Evolutionary conservation across 257 asterid species (phyloP).

Genomic region (Verbascum thapsus): DNA sequence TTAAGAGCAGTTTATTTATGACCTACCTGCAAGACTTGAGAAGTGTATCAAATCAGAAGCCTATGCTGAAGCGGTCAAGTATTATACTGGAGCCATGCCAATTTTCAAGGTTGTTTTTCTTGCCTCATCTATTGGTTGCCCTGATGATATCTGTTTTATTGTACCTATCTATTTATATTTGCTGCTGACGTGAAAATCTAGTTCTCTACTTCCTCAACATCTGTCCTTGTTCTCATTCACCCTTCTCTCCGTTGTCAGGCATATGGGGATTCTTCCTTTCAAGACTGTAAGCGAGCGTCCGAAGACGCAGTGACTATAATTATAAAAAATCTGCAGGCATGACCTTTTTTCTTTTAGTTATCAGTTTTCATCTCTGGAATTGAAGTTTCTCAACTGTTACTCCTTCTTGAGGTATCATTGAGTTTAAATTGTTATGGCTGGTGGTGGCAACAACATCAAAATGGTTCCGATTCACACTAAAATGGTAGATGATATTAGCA

Average conservation of each 20-base stretch:
- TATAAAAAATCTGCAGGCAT: slow-evolving; percentile 76
- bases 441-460: slow-evolving; percentile 1
- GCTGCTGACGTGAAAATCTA: slow-evolving; percentile 7
- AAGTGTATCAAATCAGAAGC: slow-evolving; percentile 94
- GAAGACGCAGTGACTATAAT: slow-evolving; percentile 76
- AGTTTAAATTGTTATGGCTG: slow-evolving; percentile 13
- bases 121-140: slow-evolving; percentile 6
- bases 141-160: slow-evolving; percentile 2
- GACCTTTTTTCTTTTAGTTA: slow-evolving; percentile 25
- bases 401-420: slow-evolving; percentile 20
- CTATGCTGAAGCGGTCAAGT: slow-evolving; percentile 95
- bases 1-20: slow-evolving; percentile 94
- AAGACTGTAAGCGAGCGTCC: slow-evolving; percentile 90
- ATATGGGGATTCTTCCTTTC: slow-evolving; percentile 94
- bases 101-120: slow-evolving; percentile 75
- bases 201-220: slow-evolving; percentile 29
- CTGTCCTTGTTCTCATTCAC: slow-evolving; percentile 24
- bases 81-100: slow-evolving; percentile 93
- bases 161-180: slow-evolving; percentile 24
- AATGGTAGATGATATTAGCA: slow-evolving; percentile 11
- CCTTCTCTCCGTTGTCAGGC: slow-evolving; percentile 52
- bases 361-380: slow-evolving; percentile 15
- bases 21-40: slow-evolving; percentile 86
- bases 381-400: slow-evolving; percentile 11
- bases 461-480: slow-evolving; percentile 17